Evolutionary conservation across 108 stramenopile species (phyloP).

Genomic region (Ochromonas danica): DNA sequence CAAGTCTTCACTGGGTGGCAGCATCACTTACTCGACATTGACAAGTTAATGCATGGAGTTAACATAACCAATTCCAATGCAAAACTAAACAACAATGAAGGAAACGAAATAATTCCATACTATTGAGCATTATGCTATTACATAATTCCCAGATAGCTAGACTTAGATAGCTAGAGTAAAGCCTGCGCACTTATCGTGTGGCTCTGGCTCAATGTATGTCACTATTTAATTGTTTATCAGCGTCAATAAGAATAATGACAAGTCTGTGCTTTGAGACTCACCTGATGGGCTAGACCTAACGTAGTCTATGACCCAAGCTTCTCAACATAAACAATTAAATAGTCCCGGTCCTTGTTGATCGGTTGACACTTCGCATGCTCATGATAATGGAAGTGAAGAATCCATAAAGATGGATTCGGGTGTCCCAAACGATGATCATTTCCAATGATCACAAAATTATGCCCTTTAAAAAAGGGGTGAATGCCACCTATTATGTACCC

Average conservation of each 20-base stretch:
- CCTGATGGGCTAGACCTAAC: no score
- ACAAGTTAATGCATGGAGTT: conserved; percentile 16
- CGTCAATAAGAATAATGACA: no score
- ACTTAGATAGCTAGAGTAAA: no score
- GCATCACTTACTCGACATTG: conserved; percentile 15
- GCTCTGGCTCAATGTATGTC: no score
- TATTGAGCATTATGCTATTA: no score
- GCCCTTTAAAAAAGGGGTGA: conserved; percentile 15
- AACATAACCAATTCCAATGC: conserved; percentile 16
- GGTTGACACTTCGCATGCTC: conserved; percentile 13
- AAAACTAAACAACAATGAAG: conserved; percentile 17
- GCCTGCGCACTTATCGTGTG: no score
- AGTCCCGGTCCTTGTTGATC: no score
- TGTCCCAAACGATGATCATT: conserved; percentile 10
- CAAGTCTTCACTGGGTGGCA: conserved; percentile 13
- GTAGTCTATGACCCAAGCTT: no score
- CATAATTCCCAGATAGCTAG: no score
- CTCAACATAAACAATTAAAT: no score
- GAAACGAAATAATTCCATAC: conserved; percentile 17
- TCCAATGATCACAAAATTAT: conserved; percentile 17
- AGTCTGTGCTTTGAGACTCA: no score
- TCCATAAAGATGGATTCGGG: conserved; percentile 15
- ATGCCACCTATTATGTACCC: conserved; percentile 15
- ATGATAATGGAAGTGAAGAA: conserved; percentile 17
- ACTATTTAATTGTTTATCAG: no score